A percentile compares a stretch with the other conserved stretches of the same genome.
phyloP scores from a whole-genome alignment of 805 yeast species.

The Henningerozyma blattae region DNA sequence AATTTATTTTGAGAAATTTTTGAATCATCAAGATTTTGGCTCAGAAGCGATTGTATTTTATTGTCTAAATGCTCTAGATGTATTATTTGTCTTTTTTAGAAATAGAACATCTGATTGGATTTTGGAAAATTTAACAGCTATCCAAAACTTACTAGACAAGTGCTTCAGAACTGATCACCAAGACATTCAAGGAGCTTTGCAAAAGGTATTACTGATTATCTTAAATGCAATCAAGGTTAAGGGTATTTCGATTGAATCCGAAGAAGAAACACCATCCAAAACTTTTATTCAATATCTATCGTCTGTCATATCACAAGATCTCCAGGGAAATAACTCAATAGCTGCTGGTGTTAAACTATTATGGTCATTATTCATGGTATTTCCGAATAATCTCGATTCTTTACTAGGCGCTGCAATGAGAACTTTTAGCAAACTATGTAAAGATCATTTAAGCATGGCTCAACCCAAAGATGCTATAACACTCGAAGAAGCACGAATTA shows the following conservation, averaged over 20 bases:
- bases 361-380: conserved; percentile 68
- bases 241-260: conserved; percentile 34
- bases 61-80: conserved; percentile 85
- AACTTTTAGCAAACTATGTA: conserved; percentile 78
- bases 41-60: conserved; percentile 61
- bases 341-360: conserved; percentile 79
- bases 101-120: conserved; percentile 77
- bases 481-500: conserved; percentile 67
- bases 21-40: conserved; percentile 64
- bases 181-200: conserved; percentile 77
- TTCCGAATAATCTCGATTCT: conserved; percentile 65
- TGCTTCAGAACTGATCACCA: conserved; percentile 73
- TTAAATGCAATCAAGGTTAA: conserved; percentile 51
- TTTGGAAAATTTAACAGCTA: conserved; percentile 49
- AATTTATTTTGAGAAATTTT: conserved; percentile 76
- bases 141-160: conserved; percentile 67
- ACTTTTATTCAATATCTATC: conserved; percentile 49
- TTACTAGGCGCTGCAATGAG: conserved; percentile 69
- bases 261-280: conserved; percentile 50
- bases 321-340: conserved; percentile 57
- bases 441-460: conserved; percentile 62
- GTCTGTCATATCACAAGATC: conserved; percentile 66
- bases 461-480: conserved; percentile 29
- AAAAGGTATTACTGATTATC: conserved; percentile 59
- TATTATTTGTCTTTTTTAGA: conserved; percentile 68